These are phyloP conservation scores for Suillus cothurnatus DNA, from an alignment of 768 basidiomycete genomes.

Conservation along the genomic window DNA sequence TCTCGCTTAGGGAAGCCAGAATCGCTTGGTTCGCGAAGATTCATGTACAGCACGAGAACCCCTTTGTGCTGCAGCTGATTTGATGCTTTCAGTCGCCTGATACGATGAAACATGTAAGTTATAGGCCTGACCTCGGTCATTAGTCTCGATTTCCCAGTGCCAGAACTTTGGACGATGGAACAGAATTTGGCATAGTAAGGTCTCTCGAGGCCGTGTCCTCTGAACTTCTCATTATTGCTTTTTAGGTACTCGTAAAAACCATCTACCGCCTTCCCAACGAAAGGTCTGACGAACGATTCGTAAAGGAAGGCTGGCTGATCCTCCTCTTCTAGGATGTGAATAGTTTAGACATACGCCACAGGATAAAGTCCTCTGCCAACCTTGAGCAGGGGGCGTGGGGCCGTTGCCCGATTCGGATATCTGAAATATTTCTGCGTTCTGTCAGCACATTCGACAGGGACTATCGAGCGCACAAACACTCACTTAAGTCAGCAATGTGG, in stretches of 20 bases:
- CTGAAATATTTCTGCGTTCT: no score
- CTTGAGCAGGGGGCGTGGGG: no score
- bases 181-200: slow-evolving; percentile 15
- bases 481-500: no score
- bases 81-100: no score
- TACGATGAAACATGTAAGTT: no score
- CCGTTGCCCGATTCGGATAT: no score
- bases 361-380: no score
- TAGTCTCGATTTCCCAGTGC: slow-evolving; percentile 23
- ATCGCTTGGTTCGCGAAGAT: slow-evolving; percentile 11
- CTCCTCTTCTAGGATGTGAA: no score
- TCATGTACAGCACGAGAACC: slow-evolving; percentile 21
- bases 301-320: no score
- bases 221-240: slow-evolving; percentile 11
- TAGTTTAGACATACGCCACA: no score
- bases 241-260: slow-evolving; percentile 23
- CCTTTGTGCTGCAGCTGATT: slow-evolving; percentile 15
- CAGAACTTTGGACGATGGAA: slow-evolving; percentile 23
- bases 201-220: not conserved
- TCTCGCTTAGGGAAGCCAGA: slow-evolving; percentile 19
- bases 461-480: no score
- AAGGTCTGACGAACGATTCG: slow-evolving; percentile 7
- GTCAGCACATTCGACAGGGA: no score
- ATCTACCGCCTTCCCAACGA: slow-evolving; percentile 10
- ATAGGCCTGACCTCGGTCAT: slow-evolving; percentile 10